A percentile compares a stretch with the other conserved stretches of the same genome.
Conservation (phyloP, 805 yeast genomes). For the Monosporozyma siamensis region DNA sequence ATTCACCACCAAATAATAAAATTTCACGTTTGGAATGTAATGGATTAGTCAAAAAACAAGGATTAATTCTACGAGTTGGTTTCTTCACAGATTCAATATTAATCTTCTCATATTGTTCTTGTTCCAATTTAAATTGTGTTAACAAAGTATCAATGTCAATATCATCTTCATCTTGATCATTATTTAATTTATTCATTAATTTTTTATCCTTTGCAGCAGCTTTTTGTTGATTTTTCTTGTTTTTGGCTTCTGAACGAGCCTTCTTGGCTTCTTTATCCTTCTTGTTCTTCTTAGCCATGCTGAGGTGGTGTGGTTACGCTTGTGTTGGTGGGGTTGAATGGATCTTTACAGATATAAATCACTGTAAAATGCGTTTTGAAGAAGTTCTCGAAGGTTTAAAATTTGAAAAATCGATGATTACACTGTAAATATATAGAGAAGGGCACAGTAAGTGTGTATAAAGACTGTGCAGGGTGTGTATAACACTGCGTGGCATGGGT, state of each 20-base stretch:
- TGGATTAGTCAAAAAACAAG: constrained; percentile 69
- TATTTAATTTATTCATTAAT: constrained; percentile 48
- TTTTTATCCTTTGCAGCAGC: constrained; percentile 70
- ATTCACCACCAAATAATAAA: constrained; percentile 85
- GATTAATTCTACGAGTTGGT: constrained; percentile 65
- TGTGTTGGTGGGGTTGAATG: too few relatives aligned
- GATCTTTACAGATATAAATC: too few relatives aligned
- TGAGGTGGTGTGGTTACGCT: too few relatives aligned
- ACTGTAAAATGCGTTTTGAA: too few relatives aligned
- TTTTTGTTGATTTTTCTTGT: constrained; percentile 63
- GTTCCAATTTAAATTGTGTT: constrained; percentile 69
- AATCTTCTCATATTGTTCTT: constrained; percentile 67
- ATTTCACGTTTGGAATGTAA: constrained; percentile 68
- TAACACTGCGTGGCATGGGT: too few relatives aligned
- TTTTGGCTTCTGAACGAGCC: constrained; percentile 77
- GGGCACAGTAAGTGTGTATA: too few relatives aligned
- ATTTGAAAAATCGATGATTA: too few relatives aligned
- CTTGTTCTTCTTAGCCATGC: constrained; percentile 85
- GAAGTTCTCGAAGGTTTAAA: too few relatives aligned
- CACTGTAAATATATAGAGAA: too few relatives aligned
- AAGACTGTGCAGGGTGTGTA: too few relatives aligned
- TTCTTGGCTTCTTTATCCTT: constrained; percentile 86
- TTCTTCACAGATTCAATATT: constrained; percentile 45
- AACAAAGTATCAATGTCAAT: constrained; percentile 78
- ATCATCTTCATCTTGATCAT: constrained; percentile 69